Percentiles rank a stretch among this genome's conserved stretches.
Conservation (phyloP, 805 yeast species). For the Ogataea nakhonphanomensis region DNA sequence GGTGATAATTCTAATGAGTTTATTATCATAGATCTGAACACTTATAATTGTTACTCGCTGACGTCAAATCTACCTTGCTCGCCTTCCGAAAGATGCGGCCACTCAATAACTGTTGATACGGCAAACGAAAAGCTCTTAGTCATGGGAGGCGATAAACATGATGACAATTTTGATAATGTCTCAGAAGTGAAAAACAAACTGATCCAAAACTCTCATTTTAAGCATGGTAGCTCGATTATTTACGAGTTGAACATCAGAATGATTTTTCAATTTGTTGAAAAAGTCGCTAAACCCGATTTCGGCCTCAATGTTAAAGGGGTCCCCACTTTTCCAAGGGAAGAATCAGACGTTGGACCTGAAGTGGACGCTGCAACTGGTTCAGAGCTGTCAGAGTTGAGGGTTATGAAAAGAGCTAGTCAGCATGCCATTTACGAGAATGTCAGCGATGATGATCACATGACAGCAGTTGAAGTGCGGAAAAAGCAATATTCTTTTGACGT, state of each 20-base stretch:
- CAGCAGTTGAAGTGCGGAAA: not conserved
- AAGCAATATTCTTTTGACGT: too few species aligned
- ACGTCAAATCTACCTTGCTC: constrained; percentile 42
- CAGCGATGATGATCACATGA: constrained; percentile 14
- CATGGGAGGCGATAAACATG: constrained; percentile 90
- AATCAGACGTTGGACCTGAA: too few species aligned
- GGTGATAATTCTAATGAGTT: constrained; percentile 67
- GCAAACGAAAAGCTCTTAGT: constrained; percentile 66
- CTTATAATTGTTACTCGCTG: constrained; percentile 62
- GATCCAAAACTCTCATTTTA: constrained; percentile 31
- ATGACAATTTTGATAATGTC: constrained; percentile 40
- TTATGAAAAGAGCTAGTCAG: constrained; percentile 17
- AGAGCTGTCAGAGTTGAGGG: not conserved
- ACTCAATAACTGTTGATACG: constrained; percentile 71
- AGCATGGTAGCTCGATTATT: constrained; percentile 32
- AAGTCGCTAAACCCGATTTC: too few species aligned
- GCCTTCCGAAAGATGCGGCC: constrained; percentile 90
- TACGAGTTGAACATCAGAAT: constrained; percentile 31
- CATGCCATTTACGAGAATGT: constrained; percentile 20
- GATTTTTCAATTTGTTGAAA: too few species aligned
- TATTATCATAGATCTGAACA: constrained; percentile 70
- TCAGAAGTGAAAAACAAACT: constrained; percentile 19
- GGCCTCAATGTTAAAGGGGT: too few species aligned
- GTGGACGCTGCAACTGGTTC: too few species aligned
- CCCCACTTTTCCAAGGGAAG: too few species aligned